Evolutionary conservation across 2,329 filamentous ascomycete species (phyloP).

Genomic region (Elsinoe necatrix): DNA sequence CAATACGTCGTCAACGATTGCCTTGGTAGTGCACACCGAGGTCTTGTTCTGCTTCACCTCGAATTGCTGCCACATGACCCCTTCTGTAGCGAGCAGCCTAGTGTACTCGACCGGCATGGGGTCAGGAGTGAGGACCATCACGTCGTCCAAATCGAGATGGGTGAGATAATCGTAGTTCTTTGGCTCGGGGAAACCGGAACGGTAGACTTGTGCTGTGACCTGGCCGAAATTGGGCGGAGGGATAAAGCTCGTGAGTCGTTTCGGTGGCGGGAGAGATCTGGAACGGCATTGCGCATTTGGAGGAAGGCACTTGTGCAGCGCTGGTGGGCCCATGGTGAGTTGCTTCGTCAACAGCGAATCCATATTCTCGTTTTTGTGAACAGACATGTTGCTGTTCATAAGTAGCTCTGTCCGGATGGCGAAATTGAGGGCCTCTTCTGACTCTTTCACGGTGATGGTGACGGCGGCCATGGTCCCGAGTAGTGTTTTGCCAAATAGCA

Average conservation of each 20-base stretch:
- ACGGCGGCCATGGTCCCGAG: too few relatives aligned
- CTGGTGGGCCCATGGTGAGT: background rate
- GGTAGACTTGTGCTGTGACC: constrained; percentile 64
- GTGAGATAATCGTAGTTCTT: constrained; percentile 64
- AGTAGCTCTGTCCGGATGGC: too few relatives aligned
- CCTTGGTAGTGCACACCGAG: background rate
- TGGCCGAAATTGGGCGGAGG: constrained; percentile 68
- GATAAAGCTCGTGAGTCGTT: constrained; percentile 31
- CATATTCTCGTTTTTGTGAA: too few relatives aligned
- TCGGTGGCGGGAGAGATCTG: background rate
- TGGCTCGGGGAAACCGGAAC: constrained; percentile 68
- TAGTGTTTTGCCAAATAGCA: too few relatives aligned
- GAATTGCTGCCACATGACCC: constrained; percentile 66
- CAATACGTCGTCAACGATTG: constrained; percentile 27
- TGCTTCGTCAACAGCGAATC: background rate
- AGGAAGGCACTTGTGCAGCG: background rate
- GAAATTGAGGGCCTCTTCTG: too few relatives aligned
- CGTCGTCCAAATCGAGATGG: constrained; percentile 63
- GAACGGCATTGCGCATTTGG: background rate
- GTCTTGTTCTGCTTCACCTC: constrained; percentile 86
- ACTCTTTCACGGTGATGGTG: too few relatives aligned
- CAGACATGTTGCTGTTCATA: too few relatives aligned
- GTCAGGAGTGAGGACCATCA: constrained; percentile 53
- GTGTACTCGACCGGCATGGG: constrained; percentile 41
- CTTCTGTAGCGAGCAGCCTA: constrained; percentile 55